Percentiles rank a stretch among this genome's conserved stretches.
phyloP scores from a whole-genome alignment of 2,329 filamentous ascomycete genomes.

The Emmonsia crescens region DNA sequence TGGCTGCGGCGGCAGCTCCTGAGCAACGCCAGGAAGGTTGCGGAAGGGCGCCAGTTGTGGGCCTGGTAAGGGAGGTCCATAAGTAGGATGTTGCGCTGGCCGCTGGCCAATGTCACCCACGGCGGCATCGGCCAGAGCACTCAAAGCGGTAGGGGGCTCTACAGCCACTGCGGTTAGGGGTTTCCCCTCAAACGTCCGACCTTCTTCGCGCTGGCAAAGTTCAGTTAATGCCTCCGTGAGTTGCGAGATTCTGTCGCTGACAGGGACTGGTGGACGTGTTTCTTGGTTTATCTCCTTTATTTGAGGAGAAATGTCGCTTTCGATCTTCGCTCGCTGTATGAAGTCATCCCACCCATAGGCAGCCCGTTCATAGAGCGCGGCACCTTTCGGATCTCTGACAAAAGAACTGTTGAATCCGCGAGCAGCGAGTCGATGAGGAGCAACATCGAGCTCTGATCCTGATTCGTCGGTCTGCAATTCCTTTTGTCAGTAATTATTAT shows the following conservation, averaged over 20 bases:
- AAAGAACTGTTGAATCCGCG: constrained; percentile 26
- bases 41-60: constrained; percentile 3
- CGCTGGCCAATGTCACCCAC: background rate
- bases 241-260: constrained; percentile 7
- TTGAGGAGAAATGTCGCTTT: constrained; percentile 28
- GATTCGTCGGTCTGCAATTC: constrained; percentile 11
- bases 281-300: constrained; percentile 27
- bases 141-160: constrained; percentile 19
- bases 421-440: constrained; percentile 3
- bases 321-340: constrained; percentile 27
- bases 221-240: constrained; percentile 16
- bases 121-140: constrained; percentile 25
- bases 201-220: constrained; percentile 17
- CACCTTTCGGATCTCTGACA: constrained; percentile 25
- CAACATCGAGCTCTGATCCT: constrained; percentile 8
- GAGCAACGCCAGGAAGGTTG: background rate
- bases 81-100: constrained; percentile 2
- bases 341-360: constrained; percentile 32
- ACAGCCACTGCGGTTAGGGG: background rate
- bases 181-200: constrained; percentile 21
- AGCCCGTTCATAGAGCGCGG: constrained; percentile 26
- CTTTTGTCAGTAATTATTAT: constrained; percentile 5
- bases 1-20: constrained; percentile 2
- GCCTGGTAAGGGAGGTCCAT: constrained; percentile 1
- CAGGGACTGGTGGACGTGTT: constrained; percentile 1